Conservation (phyloP, 768 basidiomycete species). For the Krasilnikovozyma curviuscula region DNA sequence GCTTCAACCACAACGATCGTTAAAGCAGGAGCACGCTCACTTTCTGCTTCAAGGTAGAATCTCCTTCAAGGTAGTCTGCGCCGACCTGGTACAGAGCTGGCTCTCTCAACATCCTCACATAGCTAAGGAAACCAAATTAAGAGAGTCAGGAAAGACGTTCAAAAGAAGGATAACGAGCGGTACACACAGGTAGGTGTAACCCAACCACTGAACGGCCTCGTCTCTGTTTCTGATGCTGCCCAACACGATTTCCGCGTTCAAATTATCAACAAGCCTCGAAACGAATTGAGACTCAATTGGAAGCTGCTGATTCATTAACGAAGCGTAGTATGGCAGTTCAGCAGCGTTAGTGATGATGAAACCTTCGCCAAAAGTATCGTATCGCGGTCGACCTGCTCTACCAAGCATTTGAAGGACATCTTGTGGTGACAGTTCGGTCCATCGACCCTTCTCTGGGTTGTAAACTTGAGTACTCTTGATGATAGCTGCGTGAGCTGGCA, state of each 20-base stretch:
- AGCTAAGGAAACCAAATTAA: slow-evolving; percentile 32
- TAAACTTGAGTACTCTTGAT: slow-evolving; percentile 99
- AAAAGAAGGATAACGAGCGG: not conserved
- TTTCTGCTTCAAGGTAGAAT: slow-evolving; percentile 71
- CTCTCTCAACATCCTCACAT: slow-evolving; percentile 81
- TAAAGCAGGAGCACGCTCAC: slow-evolving; percentile 6
- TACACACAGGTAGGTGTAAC: slow-evolving; percentile 75
- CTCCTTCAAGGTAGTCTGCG: slow-evolving; percentile 77
- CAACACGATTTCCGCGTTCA: slow-evolving; percentile 92
- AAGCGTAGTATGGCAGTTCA: slow-evolving; percentile 91
- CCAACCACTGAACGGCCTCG: slow-evolving; percentile 93
- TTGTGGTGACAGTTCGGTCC: slow-evolving; percentile 87
- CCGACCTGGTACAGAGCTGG: slow-evolving; percentile 75
- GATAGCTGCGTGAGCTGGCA: slow-evolving; percentile 92
- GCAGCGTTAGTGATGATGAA: slow-evolving; percentile 96
- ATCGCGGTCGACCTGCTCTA: slow-evolving; percentile 89
- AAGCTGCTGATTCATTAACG: slow-evolving; percentile 85
- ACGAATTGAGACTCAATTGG: slow-evolving; percentile 96
- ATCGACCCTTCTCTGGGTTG: slow-evolving; percentile 93
- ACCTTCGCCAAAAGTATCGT: slow-evolving; percentile 90
- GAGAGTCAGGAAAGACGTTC: slow-evolving; percentile 9
- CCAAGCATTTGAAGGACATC: slow-evolving; percentile 98
- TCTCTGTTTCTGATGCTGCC: slow-evolving; percentile 88
- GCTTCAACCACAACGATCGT: not conserved
- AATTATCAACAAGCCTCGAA: slow-evolving; percentile 71